Evolutionary conservation across 2,329 filamentous ascomycete species (phyloP).

Genomic region (Pseudogymnoascus sp.): DNA sequence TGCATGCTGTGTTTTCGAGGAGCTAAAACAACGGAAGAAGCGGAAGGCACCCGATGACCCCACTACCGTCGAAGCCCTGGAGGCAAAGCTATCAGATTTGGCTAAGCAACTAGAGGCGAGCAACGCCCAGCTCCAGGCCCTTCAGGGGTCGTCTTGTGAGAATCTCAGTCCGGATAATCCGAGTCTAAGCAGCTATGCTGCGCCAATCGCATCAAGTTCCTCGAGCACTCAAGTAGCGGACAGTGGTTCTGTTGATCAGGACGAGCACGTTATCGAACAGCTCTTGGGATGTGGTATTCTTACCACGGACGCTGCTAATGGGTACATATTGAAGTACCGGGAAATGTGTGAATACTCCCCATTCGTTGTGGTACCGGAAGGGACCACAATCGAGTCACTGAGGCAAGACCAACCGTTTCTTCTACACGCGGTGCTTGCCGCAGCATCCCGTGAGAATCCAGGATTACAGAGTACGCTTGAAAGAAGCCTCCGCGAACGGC

Average conservation of each 20-base stretch:
- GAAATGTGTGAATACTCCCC: slow-evolving; percentile 17
- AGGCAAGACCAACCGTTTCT: slow-evolving; percentile 16
- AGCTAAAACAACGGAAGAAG: background rate
- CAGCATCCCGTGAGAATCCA: background rate
- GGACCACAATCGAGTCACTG: slow-evolving; percentile 9
- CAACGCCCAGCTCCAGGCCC: background rate
- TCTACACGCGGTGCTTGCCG: slow-evolving; percentile 17
- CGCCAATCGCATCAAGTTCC: background rate
- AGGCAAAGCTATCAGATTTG: background rate
- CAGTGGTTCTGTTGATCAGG: background rate
- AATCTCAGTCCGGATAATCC: background rate
- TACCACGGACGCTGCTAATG: background rate
- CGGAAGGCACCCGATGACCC: background rate
- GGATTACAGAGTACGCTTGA: background rate
- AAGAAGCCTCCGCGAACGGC: background rate
- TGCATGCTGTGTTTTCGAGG: slow-evolving; percentile 1
- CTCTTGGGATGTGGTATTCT: background rate
- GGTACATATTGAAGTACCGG: background rate
- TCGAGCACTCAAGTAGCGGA: background rate
- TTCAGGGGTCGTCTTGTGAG: background rate
- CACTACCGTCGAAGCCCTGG: background rate
- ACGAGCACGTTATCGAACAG: background rate
- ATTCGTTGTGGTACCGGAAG: slow-evolving; percentile 17
- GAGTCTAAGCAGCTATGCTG: background rate
- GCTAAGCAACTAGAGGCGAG: background rate